Base-by-base conservation (phyloP, 129 eudicot species). In the sunflower (Helianthus annuus) region DNA sequence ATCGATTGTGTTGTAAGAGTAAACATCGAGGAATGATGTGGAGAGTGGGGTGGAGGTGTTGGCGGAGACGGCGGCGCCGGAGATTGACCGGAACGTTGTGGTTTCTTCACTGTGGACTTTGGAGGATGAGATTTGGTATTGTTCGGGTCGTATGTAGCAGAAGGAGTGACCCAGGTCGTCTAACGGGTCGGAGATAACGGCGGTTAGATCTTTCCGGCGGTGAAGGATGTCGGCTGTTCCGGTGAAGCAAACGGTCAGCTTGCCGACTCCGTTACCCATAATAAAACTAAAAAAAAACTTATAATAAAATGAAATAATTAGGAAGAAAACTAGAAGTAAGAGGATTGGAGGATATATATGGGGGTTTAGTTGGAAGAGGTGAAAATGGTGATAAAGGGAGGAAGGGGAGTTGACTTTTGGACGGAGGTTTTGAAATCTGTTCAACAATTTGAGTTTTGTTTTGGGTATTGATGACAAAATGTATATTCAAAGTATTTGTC, bases 1-100 rank as follows among this genome's bases (percentile, higher is more conserved):
- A 70, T 83, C 96, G 66, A 84, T 74, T 58, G 77, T 71, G 59
- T 73, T 78, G 53, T 82, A 80, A 5, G 81, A 79, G 70, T 85
- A 78, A 17, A 82, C 85, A 65, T 92, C 97, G 39, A 84, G 60
- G 1, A 79, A 49, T 15, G 89, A 67, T 2, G 96, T 89, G 62
- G 96, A 88, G 34, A 86, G 82, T 2, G 97, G 97, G 4, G 97
- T 92, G 10, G 97, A 86, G 4, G 98, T 89, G 74, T 92, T 92
- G 66, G 98, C 96, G 51, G 95, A 85, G 11, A 92, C 95, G 15
- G 98, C 83, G 60, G 98, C 98, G 58, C 98, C 98, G 80, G 98
- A 92, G 49, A 92, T 92, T 24, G 95, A 79, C 72, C 85, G 84
- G 74, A 92, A 92, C 46, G 88, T 80, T 2, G 96, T 86, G 5